phyloP scores from a whole-genome alignment of 2,329 filamentous ascomycete species.

The Mollisia scopiformis region DNA sequence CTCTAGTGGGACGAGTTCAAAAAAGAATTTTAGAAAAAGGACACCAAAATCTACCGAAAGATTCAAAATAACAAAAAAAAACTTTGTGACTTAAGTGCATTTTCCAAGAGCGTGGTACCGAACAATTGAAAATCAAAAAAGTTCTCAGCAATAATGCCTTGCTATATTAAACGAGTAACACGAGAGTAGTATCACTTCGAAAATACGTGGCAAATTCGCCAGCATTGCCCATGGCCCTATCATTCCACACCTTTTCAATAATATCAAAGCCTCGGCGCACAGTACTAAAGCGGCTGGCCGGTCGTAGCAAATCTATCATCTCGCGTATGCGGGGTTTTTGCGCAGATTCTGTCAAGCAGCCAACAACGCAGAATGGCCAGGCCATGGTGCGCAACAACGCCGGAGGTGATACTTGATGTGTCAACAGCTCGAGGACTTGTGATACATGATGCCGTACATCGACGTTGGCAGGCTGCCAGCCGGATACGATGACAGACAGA shows the following conservation, averaged over 20 bases:
- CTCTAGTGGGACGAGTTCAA: too few species aligned
- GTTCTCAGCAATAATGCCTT: too few species aligned
- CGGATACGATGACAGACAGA: conserved; percentile 25
- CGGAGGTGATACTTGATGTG: conserved; percentile 18
- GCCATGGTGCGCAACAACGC: conserved; percentile 27
- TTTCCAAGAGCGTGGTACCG: too few species aligned
- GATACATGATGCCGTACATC: conserved; percentile 21
- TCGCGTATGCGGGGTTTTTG: conserved; percentile 24
- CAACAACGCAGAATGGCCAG: conserved; percentile 29
- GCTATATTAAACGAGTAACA: too few species aligned
- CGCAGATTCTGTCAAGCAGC: conserved; percentile 24
- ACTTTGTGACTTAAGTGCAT: too few species aligned
- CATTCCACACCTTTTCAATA: conserved; percentile 29
- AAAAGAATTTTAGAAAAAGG: too few species aligned
- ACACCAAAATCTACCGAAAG: too few species aligned
- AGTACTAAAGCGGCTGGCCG: conserved; percentile 37
- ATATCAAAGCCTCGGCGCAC: conserved; percentile 28
- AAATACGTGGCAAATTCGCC: neutral
- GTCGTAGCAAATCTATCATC: conserved; percentile 23
- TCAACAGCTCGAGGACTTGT: conserved; percentile 20
- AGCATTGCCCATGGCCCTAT: conserved; percentile 11
- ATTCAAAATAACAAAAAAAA: too few species aligned
- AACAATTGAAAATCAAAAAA: too few species aligned
- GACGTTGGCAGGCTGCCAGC: conserved; percentile 24
- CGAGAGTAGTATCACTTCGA: too few species aligned